A percentile compares a stretch with the other conserved stretches of the same genome.
These are phyloP conservation scores for Pholiota conissans DNA, from an alignment of 768 basidiomycete species.

Conservation along the genomic window DNA sequence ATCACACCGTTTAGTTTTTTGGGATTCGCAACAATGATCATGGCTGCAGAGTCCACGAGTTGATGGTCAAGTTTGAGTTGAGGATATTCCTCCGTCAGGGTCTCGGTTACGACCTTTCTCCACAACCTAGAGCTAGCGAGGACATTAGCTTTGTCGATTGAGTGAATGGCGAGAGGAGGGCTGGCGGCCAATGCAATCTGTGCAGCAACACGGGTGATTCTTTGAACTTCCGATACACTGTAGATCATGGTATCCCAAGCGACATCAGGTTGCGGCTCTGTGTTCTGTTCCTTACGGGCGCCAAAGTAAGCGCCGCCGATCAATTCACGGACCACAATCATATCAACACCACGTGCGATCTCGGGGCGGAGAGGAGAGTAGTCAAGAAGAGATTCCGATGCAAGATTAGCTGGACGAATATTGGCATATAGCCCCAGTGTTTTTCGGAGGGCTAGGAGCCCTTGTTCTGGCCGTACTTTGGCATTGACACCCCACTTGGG, in stretches of 20 bases:
- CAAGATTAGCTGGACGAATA: conserved; percentile 95
- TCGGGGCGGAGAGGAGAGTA: conserved; percentile 89
- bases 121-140: conserved; percentile 93
- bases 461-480: conserved; percentile 90
- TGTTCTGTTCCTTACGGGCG: conserved; percentile 82
- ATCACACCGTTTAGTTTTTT: conserved; percentile 93
- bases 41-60: conserved; percentile 93
- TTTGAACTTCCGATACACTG: conserved; percentile 86
- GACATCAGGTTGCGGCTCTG: conserved; percentile 57
- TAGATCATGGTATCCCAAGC: conserved; percentile 96
- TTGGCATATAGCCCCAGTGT: conserved; percentile 95
- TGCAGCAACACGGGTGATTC: conserved; percentile 94
- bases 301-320: conserved; percentile 98
- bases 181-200: conserved; percentile 82
- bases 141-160: conserved; percentile 98
- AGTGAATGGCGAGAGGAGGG: conserved; percentile 88
- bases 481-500: conserved; percentile 96
- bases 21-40: conserved; percentile 91
- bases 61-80: conserved; percentile 86
- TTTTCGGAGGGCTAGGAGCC: conserved; percentile 87
- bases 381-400: conserved; percentile 83
- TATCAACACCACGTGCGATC: conserved; percentile 80
- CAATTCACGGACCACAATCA: conserved; percentile 94
- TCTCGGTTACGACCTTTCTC: conserved; percentile 90
- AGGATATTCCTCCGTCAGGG: conserved; percentile 83